Evolutionary conservation across 345 rosid genomes (phyloP), one percentile per base, ranked within the genome.

Genomic region (Camelina sativa): DNA sequence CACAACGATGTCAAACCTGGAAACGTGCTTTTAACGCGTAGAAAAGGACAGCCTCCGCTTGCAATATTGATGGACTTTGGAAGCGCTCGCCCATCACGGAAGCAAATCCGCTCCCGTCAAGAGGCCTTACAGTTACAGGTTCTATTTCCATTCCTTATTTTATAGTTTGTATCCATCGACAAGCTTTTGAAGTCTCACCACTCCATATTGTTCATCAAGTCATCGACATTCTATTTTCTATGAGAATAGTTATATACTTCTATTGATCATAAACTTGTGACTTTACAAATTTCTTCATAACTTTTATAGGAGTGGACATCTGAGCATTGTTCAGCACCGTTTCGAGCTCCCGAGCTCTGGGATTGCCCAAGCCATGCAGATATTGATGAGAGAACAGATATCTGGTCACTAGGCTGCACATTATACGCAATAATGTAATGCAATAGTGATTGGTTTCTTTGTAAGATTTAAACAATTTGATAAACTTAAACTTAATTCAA

Each of bases 1-100:
- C 99, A 95, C 84, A 92, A 95, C 85, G 99, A 95, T 85, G 96
- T 95, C 69, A 95, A 95, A 84, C 96, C 98, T 60, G 99, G 99
- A 23, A 95, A 95, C 78, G 83, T 95, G 68, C 97, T 79, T 20
- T 67, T 78, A 73, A 78, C 81, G 17, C 83, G 67, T 62, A 90
- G 90, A 80, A 91, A 89, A 79, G 98, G 98, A 58, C 88, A 84
- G 65, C 77, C 92, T 11, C 98, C 96, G 10, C 82, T 86, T 32
- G 97, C 98, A 10, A 90, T 91, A 77, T 78, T 95, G 90, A 95
- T 95, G 99, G 99, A 92, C 81, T 95, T 95, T 65, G 98, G 99
- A 51, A 92, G 99, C 63, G 85, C 97, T 65, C 86, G 91, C 61
- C 98, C 94, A 65, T 90, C 96, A 53, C 82, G 91, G 81, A 92